Evolutionary conservation across 768 basidiomycete genomes (phyloP).

Genomic region (Rubroboletus pulcherrimus): DNA sequence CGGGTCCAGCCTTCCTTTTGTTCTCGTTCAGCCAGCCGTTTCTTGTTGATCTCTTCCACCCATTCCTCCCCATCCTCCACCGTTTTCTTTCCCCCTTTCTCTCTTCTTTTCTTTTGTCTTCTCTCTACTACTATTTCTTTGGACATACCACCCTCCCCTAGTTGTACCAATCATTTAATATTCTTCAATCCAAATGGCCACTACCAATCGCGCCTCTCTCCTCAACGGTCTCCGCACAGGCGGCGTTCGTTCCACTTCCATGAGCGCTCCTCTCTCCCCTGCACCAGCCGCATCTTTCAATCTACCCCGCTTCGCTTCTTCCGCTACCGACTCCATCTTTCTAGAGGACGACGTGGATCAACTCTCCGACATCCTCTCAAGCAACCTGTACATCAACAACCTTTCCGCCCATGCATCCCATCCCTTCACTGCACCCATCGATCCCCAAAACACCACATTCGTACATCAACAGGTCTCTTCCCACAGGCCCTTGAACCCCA

Average conservation of each 20-base stretch:
- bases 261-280: constrained; percentile 60
- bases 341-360: constrained; percentile 57
- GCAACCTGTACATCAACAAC: constrained; percentile 48
- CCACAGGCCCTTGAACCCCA: constrained; percentile 49
- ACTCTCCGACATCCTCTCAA: constrained; percentile 52
- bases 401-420: constrained; percentile 31
- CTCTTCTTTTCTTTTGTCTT: constrained; percentile 14
- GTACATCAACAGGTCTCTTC: constrained; percentile 56
- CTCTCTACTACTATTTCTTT: constrained; percentile 5
- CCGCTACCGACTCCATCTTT: constrained; percentile 42
- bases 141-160: constrained; percentile 1
- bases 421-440: constrained; percentile 71
- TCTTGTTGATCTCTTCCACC: constrained; percentile 8
- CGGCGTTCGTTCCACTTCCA: constrained; percentile 76
- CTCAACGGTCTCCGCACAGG: constrained; percentile 87
- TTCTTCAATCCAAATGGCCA: constrained; percentile 35
- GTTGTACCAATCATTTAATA: constrained; percentile 26
- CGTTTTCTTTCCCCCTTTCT: constrained; percentile 13
- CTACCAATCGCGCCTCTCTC: constrained; percentile 70
- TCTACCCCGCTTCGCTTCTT: constrained; percentile 50
- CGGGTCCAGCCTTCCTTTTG: constrained; percentile 19
- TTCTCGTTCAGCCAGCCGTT: constrained; percentile 11
- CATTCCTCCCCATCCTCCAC: neutral
- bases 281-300: constrained; percentile 61
- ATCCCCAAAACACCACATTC: constrained; percentile 65